Conservation (phyloP, 768 basidiomycete species). For the Grammothele lineata region DNA sequence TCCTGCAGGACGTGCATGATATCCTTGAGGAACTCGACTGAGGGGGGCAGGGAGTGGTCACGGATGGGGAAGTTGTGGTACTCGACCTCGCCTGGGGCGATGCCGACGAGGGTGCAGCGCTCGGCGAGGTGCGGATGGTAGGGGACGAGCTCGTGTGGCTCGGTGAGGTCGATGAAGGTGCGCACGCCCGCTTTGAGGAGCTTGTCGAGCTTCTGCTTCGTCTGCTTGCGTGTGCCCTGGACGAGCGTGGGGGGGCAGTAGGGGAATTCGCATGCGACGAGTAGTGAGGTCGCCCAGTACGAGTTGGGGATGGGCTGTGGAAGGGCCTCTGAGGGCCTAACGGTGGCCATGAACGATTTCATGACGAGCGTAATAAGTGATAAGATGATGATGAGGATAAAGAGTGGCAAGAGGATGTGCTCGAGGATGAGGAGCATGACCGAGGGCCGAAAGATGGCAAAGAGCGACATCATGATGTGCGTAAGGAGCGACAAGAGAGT, state of each 20-base stretch:
- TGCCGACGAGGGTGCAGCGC: constrained; percentile 51
- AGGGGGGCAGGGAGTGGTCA: constrained; percentile 64
- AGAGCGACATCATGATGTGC: too few relatives aligned
- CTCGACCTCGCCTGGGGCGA: constrained; percentile 52
- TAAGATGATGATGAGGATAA: too few relatives aligned
- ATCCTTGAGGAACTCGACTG: constrained; percentile 50
- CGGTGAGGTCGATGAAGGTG: constrained; percentile 84
- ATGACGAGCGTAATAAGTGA: too few relatives aligned
- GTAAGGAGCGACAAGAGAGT: too few relatives aligned
- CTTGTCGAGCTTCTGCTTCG: constrained; percentile 67
- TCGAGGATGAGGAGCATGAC: too few relatives aligned
- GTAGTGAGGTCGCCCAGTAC: constrained; percentile 72
- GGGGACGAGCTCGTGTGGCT: constrained; percentile 67
- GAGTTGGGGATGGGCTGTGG: constrained; percentile 75
- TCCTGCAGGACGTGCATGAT: constrained; percentile 58
- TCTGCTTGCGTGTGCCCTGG: constrained; percentile 26
- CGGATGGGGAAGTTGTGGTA: constrained; percentile 80
- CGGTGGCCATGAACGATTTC: constrained; percentile 6
- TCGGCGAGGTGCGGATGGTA: constrained; percentile 53
- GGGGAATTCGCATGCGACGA: constrained; percentile 81
- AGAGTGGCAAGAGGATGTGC: too few relatives aligned
- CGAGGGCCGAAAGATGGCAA: too few relatives aligned
- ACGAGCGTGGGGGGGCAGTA: constrained; percentile 38
- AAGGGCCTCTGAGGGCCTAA: constrained; percentile 11
- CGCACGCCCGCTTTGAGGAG: constrained; percentile 69